These are phyloP conservation scores for Fomitopsis palustris DNA, from an alignment of 1,284 basidiomycete genomes.

Conservation along the genomic window DNA sequence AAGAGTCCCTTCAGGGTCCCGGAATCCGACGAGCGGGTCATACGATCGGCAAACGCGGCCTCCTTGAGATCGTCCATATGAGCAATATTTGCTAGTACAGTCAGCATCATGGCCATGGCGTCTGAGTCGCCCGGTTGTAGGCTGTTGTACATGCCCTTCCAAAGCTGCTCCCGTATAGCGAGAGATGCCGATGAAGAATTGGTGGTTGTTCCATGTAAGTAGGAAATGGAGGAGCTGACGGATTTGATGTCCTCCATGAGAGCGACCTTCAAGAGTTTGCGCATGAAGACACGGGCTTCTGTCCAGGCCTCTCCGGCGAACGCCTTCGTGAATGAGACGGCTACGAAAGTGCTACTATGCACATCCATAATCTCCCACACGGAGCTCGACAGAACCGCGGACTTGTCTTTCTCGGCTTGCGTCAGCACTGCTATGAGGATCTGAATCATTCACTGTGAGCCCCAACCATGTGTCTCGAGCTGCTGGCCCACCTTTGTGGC, in stretches of 20 bases:
- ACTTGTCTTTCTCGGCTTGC: slow-evolving; percentile 17
- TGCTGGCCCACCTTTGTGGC: slow-evolving; percentile 57
- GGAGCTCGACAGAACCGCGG: slow-evolving; percentile 29
- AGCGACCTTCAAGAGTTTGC: slow-evolving; percentile 42
- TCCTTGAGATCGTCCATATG: slow-evolving; percentile 64
- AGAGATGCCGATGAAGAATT: slow-evolving; percentile 15
- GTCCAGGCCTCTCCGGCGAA: slow-evolving; percentile 48
- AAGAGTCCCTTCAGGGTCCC: slow-evolving; percentile 31
- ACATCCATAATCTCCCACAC: slow-evolving; percentile 46
- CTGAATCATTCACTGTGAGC: background rate
- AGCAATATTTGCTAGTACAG: slow-evolving; percentile 52
- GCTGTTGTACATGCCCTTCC: slow-evolving; percentile 63
- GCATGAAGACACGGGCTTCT: slow-evolving; percentile 41
- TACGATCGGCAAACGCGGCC: slow-evolving; percentile 42
- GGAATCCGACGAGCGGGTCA: slow-evolving; percentile 29
- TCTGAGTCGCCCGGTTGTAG: slow-evolving; percentile 56
- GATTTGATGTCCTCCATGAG: slow-evolving; percentile 44
- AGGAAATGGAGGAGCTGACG: slow-evolving; percentile 35
- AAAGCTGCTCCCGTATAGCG: slow-evolving; percentile 54
- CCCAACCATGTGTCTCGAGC: background rate
- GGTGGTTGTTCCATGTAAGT: slow-evolving; percentile 21
- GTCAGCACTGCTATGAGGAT: slow-evolving; percentile 14
- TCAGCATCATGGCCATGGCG: slow-evolving; percentile 55
- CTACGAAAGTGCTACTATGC: slow-evolving; percentile 54
- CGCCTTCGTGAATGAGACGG: slow-evolving; percentile 54